Evolutionary conservation across 371 early-diverging fungal genomes (phyloP), one percentile per base, ranked within the genome.

Genomic region (Apophysomyces elegans): DNA sequence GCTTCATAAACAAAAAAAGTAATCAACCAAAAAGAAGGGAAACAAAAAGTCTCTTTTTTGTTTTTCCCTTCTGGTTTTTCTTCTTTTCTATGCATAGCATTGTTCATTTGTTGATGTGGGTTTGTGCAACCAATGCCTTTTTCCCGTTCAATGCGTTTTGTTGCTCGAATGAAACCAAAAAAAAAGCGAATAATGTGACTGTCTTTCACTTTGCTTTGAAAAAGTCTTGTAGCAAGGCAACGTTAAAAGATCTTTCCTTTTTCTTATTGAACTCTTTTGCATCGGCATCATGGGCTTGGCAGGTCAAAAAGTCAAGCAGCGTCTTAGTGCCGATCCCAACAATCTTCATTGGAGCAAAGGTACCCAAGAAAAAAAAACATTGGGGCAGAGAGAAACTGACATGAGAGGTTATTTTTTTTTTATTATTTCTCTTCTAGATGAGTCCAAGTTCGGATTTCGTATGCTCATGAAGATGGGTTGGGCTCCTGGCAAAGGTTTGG

Each of bases 381-480:
- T 18, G 13, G 8, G 63, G 26, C 36, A 36, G 7, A 4, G 7
- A 50, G 11, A 26, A 1, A 26, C 32, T 26, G 32, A 26, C 32
- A 26, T 26, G 32, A 26, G 32, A 26, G 32, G 32, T 26, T 26
- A 26, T 26, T 1, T 26, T 26, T 26, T 1, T 26, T 26, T 26
- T 26, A 3, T 26, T 26, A 18, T 18, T 3, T 26, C 2, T 61
- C 32, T 12, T 43, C 16, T 75, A 91, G 96, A 97, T 75, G 88
- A 90, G 70, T 74, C 71, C 67, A 93, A 94, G 61, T 91, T 95
- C 74, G 98, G 98, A 26, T 91, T 90, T 71, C 89, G 90, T 66
- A 92, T 98, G 93, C 86, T 98, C 59, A 80, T 86, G 71, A 95
- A 96, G 72, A 95, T 97, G 96, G 98, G 98, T 1, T 98, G 98